Conservation (phyloP, 116 monocot species). For the Posidonia oceanica region DNA sequence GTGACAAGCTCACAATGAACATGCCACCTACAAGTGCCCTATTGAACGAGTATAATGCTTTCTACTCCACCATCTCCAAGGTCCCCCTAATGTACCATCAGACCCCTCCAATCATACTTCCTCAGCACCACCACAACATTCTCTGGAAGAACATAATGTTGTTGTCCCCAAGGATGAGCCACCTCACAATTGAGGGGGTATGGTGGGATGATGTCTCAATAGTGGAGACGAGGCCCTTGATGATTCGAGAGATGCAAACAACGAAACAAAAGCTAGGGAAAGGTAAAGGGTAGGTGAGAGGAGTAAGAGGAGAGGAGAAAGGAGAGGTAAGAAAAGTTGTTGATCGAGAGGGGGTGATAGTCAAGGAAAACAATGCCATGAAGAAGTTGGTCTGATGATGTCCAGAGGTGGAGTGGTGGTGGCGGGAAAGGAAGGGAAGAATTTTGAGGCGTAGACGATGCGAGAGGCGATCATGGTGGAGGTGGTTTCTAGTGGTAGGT, state of each 20-base stretch:
- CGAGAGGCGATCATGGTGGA: constrained; percentile 9
- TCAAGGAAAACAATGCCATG: constrained; percentile 56
- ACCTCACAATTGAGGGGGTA: constrained; percentile 10
- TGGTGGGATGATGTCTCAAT: background rate
- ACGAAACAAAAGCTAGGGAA: background rate
- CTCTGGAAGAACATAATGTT: constrained; percentile 64
- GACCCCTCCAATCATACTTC: constrained; percentile 38
- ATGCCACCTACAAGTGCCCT: constrained; percentile 71
- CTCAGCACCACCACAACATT: constrained; percentile 38
- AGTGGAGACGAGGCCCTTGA: constrained; percentile 20
- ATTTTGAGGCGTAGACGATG: constrained; percentile 32
- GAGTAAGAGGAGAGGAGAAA: no score
- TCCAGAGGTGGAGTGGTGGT: constrained; percentile 42
- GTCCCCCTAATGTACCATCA: constrained; percentile 45
- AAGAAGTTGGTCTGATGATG: constrained; percentile 5
- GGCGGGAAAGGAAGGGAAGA: constrained; percentile 28
- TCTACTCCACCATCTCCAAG: constrained; percentile 64
- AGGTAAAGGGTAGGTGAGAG: background rate
- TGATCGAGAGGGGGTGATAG: constrained; percentile 6
- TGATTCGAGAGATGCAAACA: constrained; percentile 39
- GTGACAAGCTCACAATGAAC: constrained; percentile 45
- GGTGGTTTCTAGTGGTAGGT: constrained; percentile 3
- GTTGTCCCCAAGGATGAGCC: constrained; percentile 80
- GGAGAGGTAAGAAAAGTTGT: background rate
- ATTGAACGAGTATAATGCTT: constrained; percentile 30